Evolutionary conservation across 176 grass and related monocot genomes (phyloP).

Genomic region (Triticum aestivum): DNA sequence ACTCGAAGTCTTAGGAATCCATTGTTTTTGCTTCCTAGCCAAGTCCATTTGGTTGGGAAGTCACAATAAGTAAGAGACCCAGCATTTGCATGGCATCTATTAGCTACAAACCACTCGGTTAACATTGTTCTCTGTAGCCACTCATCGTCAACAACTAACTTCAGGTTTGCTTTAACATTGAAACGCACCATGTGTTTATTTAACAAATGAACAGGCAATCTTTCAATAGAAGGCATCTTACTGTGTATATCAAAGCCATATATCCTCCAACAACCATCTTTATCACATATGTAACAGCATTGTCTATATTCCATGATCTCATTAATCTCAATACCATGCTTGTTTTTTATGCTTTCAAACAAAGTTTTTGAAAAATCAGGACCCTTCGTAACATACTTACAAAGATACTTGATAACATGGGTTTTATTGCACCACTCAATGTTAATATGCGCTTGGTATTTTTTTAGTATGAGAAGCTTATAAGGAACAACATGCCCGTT

Average conservation of each 20-base stretch:
- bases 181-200: neutral
- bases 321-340: neutral
- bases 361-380: neutral
- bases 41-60: neutral
- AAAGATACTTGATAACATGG: neutral
- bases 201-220: neutral
- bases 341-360: neutral
- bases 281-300: neutral
- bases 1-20: neutral
- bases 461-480: neutral
- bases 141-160: neutral
- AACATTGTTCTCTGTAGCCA: neutral
- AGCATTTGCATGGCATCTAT: neutral
- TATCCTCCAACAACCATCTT: neutral
- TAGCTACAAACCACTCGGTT: neutral
- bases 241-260: neutral
- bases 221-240: neutral
- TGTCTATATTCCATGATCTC: neutral
- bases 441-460: neutral
- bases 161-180: neutral
- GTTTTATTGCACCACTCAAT: neutral
- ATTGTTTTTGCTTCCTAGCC: neutral
- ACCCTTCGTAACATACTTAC: neutral
- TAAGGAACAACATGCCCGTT: neutral
- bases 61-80: neutral